Evolutionary conservation across 2,329 filamentous ascomycete genomes (phyloP).

Genomic region (Diaporthe sp.): DNA sequence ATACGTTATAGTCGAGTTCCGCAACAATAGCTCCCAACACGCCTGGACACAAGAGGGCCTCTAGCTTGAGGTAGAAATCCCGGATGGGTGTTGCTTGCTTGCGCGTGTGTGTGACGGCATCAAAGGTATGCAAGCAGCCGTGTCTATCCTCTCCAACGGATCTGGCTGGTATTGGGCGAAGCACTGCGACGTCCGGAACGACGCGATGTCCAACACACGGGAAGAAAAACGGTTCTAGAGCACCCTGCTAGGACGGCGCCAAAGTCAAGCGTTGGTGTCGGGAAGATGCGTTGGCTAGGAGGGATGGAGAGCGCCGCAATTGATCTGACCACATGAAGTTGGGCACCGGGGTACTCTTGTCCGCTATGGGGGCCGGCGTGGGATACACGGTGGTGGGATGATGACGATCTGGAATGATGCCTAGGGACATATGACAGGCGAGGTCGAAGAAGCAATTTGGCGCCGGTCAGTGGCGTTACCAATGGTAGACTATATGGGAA

Average conservation of each 20-base stretch:
- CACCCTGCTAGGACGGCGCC: conserved; percentile 28
- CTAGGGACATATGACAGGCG: conserved; percentile 28
- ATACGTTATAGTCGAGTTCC: conserved; percentile 19
- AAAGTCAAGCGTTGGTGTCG: conserved; percentile 30
- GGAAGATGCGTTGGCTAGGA: conserved; percentile 23
- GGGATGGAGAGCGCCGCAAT: conserved; percentile 4
- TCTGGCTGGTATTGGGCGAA: conserved; percentile 29
- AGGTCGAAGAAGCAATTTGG: conserved; percentile 30
- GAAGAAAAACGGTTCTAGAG: conserved; percentile 36
- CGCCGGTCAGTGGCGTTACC: conserved; percentile 31
- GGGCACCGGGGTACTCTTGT: conserved; percentile 6
- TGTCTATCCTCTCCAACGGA: conserved; percentile 36
- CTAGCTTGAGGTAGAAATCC: conserved; percentile 31
- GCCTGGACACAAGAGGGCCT: conserved; percentile 18
- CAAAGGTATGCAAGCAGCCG: conserved; percentile 43
- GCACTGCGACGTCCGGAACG: conserved; percentile 34
- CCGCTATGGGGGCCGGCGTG: neutral
- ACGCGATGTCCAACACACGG: conserved; percentile 38
- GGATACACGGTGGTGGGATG: conserved; percentile 15
- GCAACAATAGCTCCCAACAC: neutral
- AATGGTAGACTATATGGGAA: conserved; percentile 31
- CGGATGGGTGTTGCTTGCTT: conserved; percentile 30
- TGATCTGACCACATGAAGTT: conserved; percentile 32
- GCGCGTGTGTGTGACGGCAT: conserved; percentile 42
- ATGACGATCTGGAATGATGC: conserved; percentile 18